A percentile compares a stretch with the other conserved stretches of the same genome.
These are phyloP conservation scores for Debaryomycetaceae sp. DNA, from an alignment of 1,139 yeast species.

Conservation along the genomic window DNA sequence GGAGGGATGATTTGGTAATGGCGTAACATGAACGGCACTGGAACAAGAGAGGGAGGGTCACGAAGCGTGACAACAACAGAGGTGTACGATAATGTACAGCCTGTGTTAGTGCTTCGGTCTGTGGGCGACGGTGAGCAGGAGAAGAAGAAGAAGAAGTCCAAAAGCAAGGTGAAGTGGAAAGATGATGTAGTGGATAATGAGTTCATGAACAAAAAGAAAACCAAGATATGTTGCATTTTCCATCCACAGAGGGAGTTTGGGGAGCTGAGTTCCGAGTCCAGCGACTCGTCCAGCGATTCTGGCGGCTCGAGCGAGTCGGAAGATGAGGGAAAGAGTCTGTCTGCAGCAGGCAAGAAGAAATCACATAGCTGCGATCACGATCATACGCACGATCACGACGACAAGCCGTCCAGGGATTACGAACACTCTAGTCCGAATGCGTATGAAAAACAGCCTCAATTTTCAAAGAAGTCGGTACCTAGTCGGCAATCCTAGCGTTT, in stretches of 20 bases:
- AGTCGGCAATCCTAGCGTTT: no score
- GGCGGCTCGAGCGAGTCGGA: constrained; percentile 28
- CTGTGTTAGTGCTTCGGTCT: not conserved
- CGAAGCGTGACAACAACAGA: not conserved
- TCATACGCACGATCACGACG: constrained; percentile 4
- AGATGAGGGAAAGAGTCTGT: constrained; percentile 9
- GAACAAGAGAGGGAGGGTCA: not conserved
- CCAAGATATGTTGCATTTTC: constrained; percentile 93
- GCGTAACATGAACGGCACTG: not conserved
- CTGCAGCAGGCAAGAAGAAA: constrained; percentile 5
- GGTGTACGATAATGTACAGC: not conserved
- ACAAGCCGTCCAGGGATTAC: constrained; percentile 4
- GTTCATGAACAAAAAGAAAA: constrained; percentile 77
- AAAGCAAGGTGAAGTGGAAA: constrained; percentile 71
- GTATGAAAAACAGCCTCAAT: constrained; percentile 70
- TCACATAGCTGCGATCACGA: constrained; percentile 16
- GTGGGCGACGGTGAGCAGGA: not conserved
- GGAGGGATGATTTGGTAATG: not conserved
- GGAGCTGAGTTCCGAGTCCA: constrained; percentile 44
- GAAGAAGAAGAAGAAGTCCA: constrained; percentile 15
- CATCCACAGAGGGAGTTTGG: constrained; percentile 79
- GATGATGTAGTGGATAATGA: constrained; percentile 89
- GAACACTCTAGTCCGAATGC: constrained; percentile 54
- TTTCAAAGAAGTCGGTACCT: constrained; percentile 28
- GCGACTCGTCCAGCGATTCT: constrained; percentile 23